Base-by-base conservation (phyloP, 495 filamentous ascomycete species). In the Aspergillus affinis region DNA sequence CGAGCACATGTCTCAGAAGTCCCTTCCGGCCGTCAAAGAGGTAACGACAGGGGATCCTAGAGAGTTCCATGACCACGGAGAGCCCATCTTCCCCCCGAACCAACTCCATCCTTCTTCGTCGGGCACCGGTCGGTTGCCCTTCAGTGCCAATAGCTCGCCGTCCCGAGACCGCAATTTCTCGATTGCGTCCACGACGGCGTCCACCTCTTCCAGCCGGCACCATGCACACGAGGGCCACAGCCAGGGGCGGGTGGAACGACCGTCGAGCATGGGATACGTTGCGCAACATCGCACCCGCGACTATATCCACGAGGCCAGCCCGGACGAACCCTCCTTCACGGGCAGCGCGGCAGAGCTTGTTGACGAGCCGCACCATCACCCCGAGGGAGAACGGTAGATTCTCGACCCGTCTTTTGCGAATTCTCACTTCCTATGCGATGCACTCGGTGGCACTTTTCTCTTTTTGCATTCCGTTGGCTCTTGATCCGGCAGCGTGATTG, bases 241-340 rank as follows among this genome's bases (percentile, higher is more conserved):
- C 15, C 30, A 57, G 18, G 48, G 54, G 47, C 77, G 64, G 61
- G 66, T 78, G 10, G 88, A 89, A 45, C 81, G 83, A 30, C 84
- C 87, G 3, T 82, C 87, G 3, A 90, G 81, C 65, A 79, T 87
- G 65, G 90, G 90, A 0, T 87, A 86, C 63, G 90, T 93, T n/a
- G 78, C 88, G 41, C 87, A 90, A 29, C 86, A 90, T 61, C 77
- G 82, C 36, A 80, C 83, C 0, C 75, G 73, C 41, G 84, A 86
- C 52, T 81, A 83, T 52, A 84, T 87, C 49, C 80, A 81, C 58
- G 85, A 79, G 60, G 80, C 83, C 32, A 83, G 73, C 61, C 75
- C 76, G 30, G 78, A 85, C n/a, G 81, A 86, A 48, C 79, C 80
- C 0, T 74, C 76, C 4, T 72, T 81, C 21, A 65, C 73, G 2